Percentiles rank a stretch among this genome's conserved stretches.
Conservation (phyloP, 2,329 filamentous ascomycete species). For the Ceratocystis diversiconidia region DNA sequence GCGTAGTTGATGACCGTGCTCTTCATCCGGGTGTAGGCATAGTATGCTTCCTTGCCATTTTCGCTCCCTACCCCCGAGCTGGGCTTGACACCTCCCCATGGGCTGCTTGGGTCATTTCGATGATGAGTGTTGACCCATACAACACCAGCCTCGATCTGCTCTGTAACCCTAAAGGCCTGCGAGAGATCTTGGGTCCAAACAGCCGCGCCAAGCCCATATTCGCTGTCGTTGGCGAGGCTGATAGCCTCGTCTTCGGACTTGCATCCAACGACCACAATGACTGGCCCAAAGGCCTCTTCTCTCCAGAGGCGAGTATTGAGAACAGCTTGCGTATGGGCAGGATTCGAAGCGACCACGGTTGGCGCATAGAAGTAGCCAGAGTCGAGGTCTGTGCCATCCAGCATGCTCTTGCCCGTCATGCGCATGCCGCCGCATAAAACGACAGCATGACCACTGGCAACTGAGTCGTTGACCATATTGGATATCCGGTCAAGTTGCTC, state of each 20-base stretch:
- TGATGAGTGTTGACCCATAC: slow-evolving; percentile 52
- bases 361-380: slow-evolving; percentile 27
- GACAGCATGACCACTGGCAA: slow-evolving; percentile 24
- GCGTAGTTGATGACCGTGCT: slow-evolving; percentile 59
- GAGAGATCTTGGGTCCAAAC: slow-evolving; percentile 43
- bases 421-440: slow-evolving; percentile 20
- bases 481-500: slow-evolving; percentile 39
- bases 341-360: slow-evolving; percentile 35
- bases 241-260: slow-evolving; percentile 25
- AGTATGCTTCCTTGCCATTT: slow-evolving; percentile 52
- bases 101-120: slow-evolving; percentile 56
- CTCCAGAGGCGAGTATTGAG: slow-evolving; percentile 34
- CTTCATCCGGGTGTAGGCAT: slow-evolving; percentile 45
- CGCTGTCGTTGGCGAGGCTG: slow-evolving; percentile 30
- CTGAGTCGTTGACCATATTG: slow-evolving; percentile 39
- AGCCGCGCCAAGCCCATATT: slow-evolving; percentile 41
- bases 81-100: slow-evolving; percentile 51
- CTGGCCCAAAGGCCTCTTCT: slow-evolving; percentile 53
- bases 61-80: slow-evolving; percentile 57
- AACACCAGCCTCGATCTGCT: slow-evolving; percentile 44
- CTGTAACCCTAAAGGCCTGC: slow-evolving; percentile 32
- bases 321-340: slow-evolving; percentile 23
- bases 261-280: slow-evolving; percentile 41
- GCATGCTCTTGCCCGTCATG: slow-evolving; percentile 32
- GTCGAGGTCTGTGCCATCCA: slow-evolving; percentile 42